Evolutionary conservation across 116 monocot genomes (phyloP).

Genomic region (Papilionanthe hybrid): DNA sequence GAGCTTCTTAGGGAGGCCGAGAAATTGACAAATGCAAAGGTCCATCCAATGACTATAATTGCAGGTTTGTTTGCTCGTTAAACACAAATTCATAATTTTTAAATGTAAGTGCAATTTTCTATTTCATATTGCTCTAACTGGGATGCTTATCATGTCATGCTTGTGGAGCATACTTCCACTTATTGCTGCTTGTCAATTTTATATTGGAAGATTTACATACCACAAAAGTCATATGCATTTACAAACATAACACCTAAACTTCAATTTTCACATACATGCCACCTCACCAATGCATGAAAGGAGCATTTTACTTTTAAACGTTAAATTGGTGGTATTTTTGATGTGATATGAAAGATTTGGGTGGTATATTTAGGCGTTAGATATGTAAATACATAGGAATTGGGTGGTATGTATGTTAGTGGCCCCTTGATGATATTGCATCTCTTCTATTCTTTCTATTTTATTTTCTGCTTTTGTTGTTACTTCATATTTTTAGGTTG

Average conservation of each 20-base stretch:
- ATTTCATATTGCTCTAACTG: neutral
- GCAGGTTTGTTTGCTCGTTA: slow-evolving; percentile 40
- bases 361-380: too few species aligned
- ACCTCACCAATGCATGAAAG: too few species aligned
- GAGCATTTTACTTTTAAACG: too few species aligned
- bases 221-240: too few species aligned
- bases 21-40: slow-evolving; percentile 75
- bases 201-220: neutral
- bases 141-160: neutral
- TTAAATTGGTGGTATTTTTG: too few species aligned
- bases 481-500: neutral
- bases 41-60: slow-evolving; percentile 99
- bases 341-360: too few species aligned
- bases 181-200: neutral
- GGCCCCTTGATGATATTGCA: neutral
- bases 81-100: neutral
- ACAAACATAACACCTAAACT: too few species aligned
- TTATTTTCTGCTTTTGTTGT: neutral
- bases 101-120: too few species aligned
- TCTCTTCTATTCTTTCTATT: neutral
- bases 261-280: too few species aligned
- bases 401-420: too few species aligned
- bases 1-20: slow-evolving; percentile 98
- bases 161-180: neutral
- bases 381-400: too few species aligned